Evolutionary conservation across 2,329 filamentous ascomycete genomes (phyloP), one percentile per base, ranked within the genome.

Genomic region (Thyridium curvatum): DNA sequence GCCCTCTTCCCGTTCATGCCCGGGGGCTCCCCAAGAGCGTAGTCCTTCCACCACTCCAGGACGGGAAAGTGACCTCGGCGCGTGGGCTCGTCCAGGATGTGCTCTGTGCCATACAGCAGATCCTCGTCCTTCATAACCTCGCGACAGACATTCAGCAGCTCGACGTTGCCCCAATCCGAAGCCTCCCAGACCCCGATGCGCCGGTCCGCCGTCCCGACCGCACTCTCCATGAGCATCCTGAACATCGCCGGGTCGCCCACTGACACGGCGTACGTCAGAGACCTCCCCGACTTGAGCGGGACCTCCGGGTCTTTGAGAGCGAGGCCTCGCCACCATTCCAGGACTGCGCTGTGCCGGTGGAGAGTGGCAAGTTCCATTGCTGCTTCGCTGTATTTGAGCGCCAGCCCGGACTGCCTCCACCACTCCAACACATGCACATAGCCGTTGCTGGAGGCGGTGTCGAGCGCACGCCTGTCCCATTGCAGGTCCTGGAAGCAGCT

Each of bases 281-380:
- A 84, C 52, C 93, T 89, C 32, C 90, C 90, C 0, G 90, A 85
- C 49, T 90, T 88, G 12, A 94, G 71, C 6, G 72, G 65, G 36
- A 79, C 65, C 2, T 62, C 62, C 32, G 82, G 72, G 52, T 82
- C 72, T 38, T 75, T 26, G 6, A 72, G 12, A 69, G 63, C 12
- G 75, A 77, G 0, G 82, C 80, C 43, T 83, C 75, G 86, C 91
- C 91, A 97, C 91, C 91, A 97, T 51, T 94, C 84, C 2, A 97
- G 73, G 1, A 96, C 88, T 7, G 79, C 68, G n/a, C 95, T 71
- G 47, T 93, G 85, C 8, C 90, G 89, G 52, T 87, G 84, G 4
- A 82, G 82, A 42, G 84, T 91, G 21, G 91, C 90, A 52, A 90
- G 84, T 60, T 96, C 91, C 14, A 97, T 74, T 0, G 91, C 87